Evolutionary conservation across 495 filamentous ascomycete genomes (phyloP), one percentile per base, ranked within the genome.

Genomic region (Neurospora hispaniola): DNA sequence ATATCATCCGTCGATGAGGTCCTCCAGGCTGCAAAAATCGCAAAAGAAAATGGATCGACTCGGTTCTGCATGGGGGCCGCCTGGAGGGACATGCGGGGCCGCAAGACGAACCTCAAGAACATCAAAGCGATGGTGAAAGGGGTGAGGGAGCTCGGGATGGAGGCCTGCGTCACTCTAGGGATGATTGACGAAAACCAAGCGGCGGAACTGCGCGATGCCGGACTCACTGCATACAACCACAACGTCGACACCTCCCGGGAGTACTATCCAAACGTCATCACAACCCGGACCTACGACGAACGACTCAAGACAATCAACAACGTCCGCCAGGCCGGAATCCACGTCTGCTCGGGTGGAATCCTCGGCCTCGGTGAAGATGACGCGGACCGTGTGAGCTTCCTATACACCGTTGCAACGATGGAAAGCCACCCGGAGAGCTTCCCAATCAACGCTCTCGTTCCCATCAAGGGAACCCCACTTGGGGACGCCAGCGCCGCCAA

Each of bases 21-120:
- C 12, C 88, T 96, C 35, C 85, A 81, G 7, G 91, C 92, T 10
- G 93, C 93, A 14, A 85, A 88, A 6, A 88, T 87, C n/a, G 93
- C 93, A 71, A 91, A 91, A 74, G 86, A 84, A 46, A 94, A 94
- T 74, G 92, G 93, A 43, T 91, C 89, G 82, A 94, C 92, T 10
- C 88, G 93, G 11, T 96, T 96, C 85, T 96, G 93, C 83, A 95
- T 95, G 93, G 93, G 93, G 23, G 93, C 93, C 16, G 93, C 93
- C 1, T 96, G 93, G 93, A 85, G 93, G 23, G 93, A 96, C 81
- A 96, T 96, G 93, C 90, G 92, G 6, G 93, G 93, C 42, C 90
- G 93, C 73, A 94, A 94, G 83, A 90, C 88, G 18, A 89, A 86
- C 72, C 83, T 96, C 31, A 88, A 88, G 78, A 93, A 94, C 75